Conservation (phyloP, 257 asterid genomes). For the Hygrophila difformis region DNA sequence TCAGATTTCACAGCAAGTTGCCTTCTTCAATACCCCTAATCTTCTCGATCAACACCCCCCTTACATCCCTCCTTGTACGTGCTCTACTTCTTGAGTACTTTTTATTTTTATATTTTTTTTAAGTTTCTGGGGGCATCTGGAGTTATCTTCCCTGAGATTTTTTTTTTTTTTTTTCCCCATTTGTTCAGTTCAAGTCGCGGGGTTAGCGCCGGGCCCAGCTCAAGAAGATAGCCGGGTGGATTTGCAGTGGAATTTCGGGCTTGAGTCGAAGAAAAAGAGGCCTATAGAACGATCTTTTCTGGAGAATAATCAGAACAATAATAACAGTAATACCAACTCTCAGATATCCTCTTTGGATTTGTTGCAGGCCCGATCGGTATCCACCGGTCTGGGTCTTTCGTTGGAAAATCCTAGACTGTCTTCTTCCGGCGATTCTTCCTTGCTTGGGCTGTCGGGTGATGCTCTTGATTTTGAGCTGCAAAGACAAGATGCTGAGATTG, state of each 20-base stretch:
- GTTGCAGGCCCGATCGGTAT: constrained; percentile 80
- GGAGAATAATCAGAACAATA: constrained; percentile 41
- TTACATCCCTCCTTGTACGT: constrained; percentile 72
- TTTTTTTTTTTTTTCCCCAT: too few species aligned
- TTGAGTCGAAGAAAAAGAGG: constrained; percentile 53
- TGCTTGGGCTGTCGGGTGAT: constrained; percentile 64
- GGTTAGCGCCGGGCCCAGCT: constrained; percentile 55
- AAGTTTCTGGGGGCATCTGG: background rate
- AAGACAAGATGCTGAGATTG: constrained; percentile 85
- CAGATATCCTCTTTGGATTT: constrained; percentile 75
- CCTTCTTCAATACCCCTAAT: constrained; percentile 54
- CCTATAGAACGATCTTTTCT: constrained; percentile 73
- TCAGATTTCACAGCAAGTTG: constrained; percentile 62
- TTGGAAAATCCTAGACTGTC: constrained; percentile 66
- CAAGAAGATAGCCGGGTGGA: constrained; percentile 59
- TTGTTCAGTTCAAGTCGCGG: constrained; percentile 86
- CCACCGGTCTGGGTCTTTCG: constrained; percentile 91
- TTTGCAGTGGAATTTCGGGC: constrained; percentile 67
- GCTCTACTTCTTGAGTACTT: constrained; percentile 6
- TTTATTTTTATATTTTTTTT: background rate
- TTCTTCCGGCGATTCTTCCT: constrained; percentile 66
- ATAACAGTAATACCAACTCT: constrained; percentile 49
- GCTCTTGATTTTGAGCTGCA: constrained; percentile 75
- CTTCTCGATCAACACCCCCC: constrained; percentile 89
- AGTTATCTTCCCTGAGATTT: background rate